These are phyloP conservation scores for Gonium pectorale DNA, from an alignment of 139 green algal genomes.

Conservation along the genomic window DNA sequence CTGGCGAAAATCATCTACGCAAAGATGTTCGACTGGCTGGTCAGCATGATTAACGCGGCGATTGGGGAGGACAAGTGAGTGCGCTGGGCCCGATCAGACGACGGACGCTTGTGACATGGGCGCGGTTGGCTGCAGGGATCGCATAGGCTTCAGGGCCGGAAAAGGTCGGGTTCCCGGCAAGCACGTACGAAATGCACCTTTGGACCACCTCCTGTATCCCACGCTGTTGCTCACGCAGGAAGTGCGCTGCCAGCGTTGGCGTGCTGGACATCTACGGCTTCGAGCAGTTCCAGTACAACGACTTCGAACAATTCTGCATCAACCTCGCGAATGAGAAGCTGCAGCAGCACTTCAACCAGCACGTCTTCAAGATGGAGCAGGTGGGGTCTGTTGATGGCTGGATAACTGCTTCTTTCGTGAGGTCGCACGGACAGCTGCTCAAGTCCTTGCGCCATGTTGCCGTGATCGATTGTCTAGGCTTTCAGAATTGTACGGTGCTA, in stretches of 20 bases:
- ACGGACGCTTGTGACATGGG: too few relatives aligned
- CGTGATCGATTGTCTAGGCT: too few relatives aligned
- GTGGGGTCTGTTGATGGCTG: too few relatives aligned
- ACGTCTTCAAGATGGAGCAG: slow-evolving; percentile 99
- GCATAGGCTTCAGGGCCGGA: too few relatives aligned
- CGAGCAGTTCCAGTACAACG: slow-evolving; percentile 92
- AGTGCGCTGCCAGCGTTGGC: slow-evolving; percentile 78
- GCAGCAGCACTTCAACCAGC: slow-evolving; percentile 99
- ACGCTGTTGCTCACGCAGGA: slow-evolving; percentile 1
- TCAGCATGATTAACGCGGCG: slow-evolving; percentile 76
- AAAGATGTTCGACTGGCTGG: slow-evolving; percentile 97
- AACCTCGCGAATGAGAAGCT: slow-evolving; percentile 99
- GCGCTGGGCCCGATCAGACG: too few relatives aligned
- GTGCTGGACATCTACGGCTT: slow-evolving; percentile 99
- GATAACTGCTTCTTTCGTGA: too few relatives aligned
- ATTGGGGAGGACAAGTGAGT: slow-evolving; percentile 70
- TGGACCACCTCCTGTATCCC: too few relatives aligned
- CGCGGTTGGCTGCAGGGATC: too few relatives aligned
- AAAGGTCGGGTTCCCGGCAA: too few relatives aligned
- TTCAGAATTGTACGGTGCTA: too few relatives aligned
- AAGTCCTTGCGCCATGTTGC: too few relatives aligned
- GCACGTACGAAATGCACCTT: neutral
- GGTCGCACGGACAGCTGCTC: too few relatives aligned
- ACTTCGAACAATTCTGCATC: slow-evolving; percentile 99
- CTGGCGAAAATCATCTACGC: slow-evolving; percentile 97